phyloP scores from a whole-genome alignment of 306 rosid species.

The Potentilla sterilis region DNA sequence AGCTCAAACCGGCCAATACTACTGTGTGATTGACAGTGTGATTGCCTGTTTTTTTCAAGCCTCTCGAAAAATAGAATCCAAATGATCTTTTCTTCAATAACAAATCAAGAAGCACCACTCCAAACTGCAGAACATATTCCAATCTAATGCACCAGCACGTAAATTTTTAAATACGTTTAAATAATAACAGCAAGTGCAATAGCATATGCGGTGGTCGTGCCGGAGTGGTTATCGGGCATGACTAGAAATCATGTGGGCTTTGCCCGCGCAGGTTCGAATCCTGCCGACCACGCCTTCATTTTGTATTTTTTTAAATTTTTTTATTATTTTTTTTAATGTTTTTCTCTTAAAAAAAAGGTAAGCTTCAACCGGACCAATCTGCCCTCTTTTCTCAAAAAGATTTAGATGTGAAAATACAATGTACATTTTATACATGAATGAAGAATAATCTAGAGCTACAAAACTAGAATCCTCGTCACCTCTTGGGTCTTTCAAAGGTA shows the following conservation, averaged over 20 bases:
- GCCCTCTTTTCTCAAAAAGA: constrained; percentile 7
- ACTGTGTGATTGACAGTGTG: background rate
- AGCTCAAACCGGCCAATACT: background rate
- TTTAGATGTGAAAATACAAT: background rate
- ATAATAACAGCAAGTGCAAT: too few relatives aligned
- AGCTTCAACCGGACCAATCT: background rate
- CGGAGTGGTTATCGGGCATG: constrained; percentile 40
- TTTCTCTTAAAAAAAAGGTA: background rate
- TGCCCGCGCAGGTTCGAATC: constrained; percentile 45
- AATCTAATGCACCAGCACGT: too few relatives aligned
- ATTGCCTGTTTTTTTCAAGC: too few relatives aligned
- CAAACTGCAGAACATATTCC: too few relatives aligned
- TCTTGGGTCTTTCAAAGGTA: constrained; percentile 2
- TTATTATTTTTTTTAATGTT: background rate
- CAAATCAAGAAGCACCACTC: too few relatives aligned
- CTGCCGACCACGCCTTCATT: constrained; percentile 26
- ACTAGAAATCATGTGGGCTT: constrained; percentile 38
- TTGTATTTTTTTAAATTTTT: background rate
- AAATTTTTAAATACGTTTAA: too few relatives aligned
- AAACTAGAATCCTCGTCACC: constrained; percentile 20
- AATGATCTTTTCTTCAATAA: background rate
- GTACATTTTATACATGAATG: constrained; percentile 22
- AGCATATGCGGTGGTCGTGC: constrained; percentile 14
- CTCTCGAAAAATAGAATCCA: too few relatives aligned
- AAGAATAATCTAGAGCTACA: constrained; percentile 37